Percentiles rank a stretch among this genome's conserved stretches.
These are phyloP conservation scores for Pavlovales sp. DNA, from an alignment of 208 protist species.

Conservation along the genomic window DNA sequence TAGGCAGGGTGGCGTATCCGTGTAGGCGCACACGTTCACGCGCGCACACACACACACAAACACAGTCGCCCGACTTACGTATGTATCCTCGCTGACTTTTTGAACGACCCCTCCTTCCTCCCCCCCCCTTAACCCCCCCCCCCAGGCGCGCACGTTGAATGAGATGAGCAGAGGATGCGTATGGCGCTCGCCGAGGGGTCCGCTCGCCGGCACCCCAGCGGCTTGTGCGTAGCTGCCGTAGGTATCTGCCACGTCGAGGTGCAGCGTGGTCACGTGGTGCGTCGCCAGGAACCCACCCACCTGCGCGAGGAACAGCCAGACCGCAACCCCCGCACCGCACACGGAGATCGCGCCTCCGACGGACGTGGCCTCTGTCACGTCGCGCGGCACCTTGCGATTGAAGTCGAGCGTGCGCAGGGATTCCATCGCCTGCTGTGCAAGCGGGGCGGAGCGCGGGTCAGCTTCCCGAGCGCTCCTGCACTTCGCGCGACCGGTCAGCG, in stretches of 20 bases:
- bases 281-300: neutral
- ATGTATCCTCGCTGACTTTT: no score
- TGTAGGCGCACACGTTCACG: no score
- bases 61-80: no score
- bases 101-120: no score
- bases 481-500: no score
- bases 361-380: conserved; percentile 2
- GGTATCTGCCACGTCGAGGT: neutral
- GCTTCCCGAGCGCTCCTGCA: no score
- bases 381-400: neutral
- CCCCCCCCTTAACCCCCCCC: no score
- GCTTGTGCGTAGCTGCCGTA: neutral
- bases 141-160: no score
- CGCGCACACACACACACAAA: no score
- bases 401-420: neutral
- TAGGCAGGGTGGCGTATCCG: no score
- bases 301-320: neutral
- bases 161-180: neutral
- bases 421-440: no score
- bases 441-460: no score
- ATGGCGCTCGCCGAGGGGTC: neutral
- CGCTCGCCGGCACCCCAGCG: neutral
- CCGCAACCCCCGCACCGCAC: neutral
- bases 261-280: neutral
- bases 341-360: conserved; percentile 1